Conservation (phyloP, 2,329 filamentous ascomycete genomes). For the Venturia nashicola region DNA sequence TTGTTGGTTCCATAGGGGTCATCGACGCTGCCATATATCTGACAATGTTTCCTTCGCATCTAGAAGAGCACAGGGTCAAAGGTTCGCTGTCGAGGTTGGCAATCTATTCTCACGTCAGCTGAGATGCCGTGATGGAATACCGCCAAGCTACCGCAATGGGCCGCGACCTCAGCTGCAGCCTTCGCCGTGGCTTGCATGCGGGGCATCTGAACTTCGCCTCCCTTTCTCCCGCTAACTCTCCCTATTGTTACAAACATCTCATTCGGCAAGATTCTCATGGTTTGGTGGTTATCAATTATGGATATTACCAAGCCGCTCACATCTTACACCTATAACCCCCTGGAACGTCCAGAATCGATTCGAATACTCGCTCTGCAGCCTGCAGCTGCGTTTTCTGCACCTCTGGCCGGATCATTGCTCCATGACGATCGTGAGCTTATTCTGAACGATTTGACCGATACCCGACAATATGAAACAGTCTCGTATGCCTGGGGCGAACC, state of each 20-base stretch:
- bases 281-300: not conserved
- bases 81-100: not conserved
- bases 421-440: not conserved
- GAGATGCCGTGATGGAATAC: not conserved
- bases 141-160: not conserved
- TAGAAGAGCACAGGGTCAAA: not conserved
- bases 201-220: not conserved
- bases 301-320: not conserved
- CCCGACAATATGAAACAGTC: not conserved
- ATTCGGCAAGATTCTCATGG: not conserved
- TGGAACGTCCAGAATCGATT: not conserved
- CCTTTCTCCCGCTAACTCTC: not conserved
- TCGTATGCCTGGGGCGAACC: not conserved
- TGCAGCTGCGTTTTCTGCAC: not conserved
- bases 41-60: not conserved
- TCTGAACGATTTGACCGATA: not conserved
- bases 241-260: not conserved
- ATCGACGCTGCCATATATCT: not conserved
- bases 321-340: not conserved
- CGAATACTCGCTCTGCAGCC: not conserved
- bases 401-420: not conserved
- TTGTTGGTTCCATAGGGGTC: not conserved
- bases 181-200: not conserved
- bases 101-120: not conserved
- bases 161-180: not conserved